Evolutionary conservation across 768 basidiomycete genomes (phyloP), one percentile per base, ranked within the genome.

Genomic region (Neoboletus brunneissimus): DNA sequence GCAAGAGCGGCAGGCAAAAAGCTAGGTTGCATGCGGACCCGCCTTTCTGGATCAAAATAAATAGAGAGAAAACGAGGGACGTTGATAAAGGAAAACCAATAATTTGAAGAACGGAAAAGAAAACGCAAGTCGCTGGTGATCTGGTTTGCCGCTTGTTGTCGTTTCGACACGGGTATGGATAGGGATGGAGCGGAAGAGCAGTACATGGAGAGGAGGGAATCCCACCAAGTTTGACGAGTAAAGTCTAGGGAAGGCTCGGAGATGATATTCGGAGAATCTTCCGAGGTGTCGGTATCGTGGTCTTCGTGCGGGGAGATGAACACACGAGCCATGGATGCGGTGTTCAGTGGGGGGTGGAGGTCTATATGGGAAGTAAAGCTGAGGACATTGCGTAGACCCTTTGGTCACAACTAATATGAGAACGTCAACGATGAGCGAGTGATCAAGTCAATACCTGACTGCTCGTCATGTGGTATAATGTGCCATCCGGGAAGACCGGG

Each of bases 161-260:
- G 81, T 65, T 82, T 73, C 20, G 76, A 67, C 13, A 69, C 72
- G 22, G 82, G 64, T 31, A 64, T 55, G 54, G 72, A 71, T 44
- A 66, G 68, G 54, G 67, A 71, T 27, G 60, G 60, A n/a, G 71
- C 64, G 18, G 76, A 76, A 18, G 53, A 59, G 46, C 53, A 58
- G 67, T 89, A 89, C 29, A 86, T 65, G 40, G 75, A 72, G 35
- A 89, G 70, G 18, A 91, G 76, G 5, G 80, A 82, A 64, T 90
- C 90, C 85, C 87, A 91, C 89, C 89, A 90, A 23, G 82, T 84
- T 73, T 87, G 84, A 48, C 87, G 86, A 18, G 78, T 75, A 68
- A 88, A 89, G 47, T 80, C 77, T 37, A 88, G 72, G 10, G 87
- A 86, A 8, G 89, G 89, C 58, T 84, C 81, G 45, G 73, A 65